Conservation (phyloP, 805 yeast genomes). For the Lipomyces kockii region DNA sequence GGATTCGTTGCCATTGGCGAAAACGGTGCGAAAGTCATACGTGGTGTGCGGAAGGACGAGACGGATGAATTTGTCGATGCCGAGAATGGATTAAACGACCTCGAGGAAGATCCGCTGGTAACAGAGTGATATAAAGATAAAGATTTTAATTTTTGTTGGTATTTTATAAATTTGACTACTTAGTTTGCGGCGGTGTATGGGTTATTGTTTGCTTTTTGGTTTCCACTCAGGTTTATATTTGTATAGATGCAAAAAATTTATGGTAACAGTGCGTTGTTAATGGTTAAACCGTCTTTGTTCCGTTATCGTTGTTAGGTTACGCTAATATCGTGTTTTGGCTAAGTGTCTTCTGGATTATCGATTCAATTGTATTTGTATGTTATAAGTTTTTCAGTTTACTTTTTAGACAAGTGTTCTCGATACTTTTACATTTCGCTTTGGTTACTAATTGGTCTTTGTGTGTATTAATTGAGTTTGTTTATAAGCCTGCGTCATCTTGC, state of each 20-base stretch:
- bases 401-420: neutral
- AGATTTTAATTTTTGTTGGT: neutral
- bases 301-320: neutral
- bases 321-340: neutral
- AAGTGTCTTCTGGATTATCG: neutral
- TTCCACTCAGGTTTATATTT: neutral
- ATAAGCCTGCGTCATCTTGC: no score
- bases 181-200: neutral
- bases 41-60: neutral
- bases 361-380: neutral
- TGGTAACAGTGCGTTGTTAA: neutral
- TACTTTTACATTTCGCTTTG: neutral
- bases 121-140: neutral
- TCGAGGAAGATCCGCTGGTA: neutral
- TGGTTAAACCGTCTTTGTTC: neutral
- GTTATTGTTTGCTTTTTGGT: neutral
- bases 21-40: neutral
- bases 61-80: neutral
- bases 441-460: neutral
- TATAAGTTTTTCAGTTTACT: neutral
- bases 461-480: neutral
- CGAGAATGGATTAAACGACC: neutral
- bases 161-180: neutral
- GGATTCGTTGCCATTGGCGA: neutral
- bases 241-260: neutral